These are phyloP conservation scores for Gnomoniopsis sp. DNA, from an alignment of 2,329 filamentous ascomycete species.

Conservation along the genomic window DNA sequence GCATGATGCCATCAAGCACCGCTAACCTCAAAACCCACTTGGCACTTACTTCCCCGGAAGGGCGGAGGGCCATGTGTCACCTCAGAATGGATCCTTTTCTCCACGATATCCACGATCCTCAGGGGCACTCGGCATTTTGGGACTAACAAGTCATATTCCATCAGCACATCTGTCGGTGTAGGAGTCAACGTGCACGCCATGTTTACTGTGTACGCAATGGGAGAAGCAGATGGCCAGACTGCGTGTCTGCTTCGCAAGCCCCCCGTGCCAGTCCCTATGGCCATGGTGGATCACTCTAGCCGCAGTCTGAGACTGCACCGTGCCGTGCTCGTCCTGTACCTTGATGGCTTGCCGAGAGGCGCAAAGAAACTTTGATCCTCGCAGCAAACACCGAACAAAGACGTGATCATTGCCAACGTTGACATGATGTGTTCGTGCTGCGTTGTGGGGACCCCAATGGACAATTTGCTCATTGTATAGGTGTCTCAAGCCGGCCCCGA, in stretches of 20 bases:
- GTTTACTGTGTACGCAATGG: not conserved
- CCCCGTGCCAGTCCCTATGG: not conserved
- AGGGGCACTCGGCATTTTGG: not conserved
- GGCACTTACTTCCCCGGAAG: not conserved
- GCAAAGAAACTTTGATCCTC: not conserved
- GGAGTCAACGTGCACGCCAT: conserved; percentile 3
- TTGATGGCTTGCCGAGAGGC: not conserved
- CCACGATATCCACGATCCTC: conserved; percentile 6
- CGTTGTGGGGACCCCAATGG: conserved; percentile 1
- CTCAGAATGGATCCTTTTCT: not conserved
- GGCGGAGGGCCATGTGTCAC: not conserved
- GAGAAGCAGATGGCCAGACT: not conserved
- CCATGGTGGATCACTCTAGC: not conserved
- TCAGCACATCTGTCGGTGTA: conserved; percentile 15
- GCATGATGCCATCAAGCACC: not conserved
- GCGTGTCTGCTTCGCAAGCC: not conserved
- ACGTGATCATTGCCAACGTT: not conserved
- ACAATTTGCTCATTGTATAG: not conserved
- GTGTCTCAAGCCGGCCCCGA: not conserved
- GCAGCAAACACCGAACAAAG: not conserved
- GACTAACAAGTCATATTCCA: not conserved
- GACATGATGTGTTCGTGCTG: not conserved
- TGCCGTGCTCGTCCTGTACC: not conserved
- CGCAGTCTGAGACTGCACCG: not conserved
- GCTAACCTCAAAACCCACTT: not conserved